phyloP scores from a whole-genome alignment of 345 rosid species.

The Eutrema yunnanense region DNA sequence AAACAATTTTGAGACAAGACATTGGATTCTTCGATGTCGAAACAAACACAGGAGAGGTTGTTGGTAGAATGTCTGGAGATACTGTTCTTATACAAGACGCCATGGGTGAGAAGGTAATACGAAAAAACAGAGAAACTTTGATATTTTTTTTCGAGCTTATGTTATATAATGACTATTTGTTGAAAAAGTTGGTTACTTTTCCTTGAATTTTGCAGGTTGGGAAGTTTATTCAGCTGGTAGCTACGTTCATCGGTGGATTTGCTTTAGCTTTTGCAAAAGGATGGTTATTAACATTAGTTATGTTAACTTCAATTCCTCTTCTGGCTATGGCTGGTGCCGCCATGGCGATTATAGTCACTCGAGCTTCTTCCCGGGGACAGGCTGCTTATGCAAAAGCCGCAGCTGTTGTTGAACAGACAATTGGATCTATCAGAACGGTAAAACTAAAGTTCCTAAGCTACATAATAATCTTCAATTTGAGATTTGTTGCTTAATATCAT shows the following conservation, averaged over 20 bases:
- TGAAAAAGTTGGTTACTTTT: not conserved
- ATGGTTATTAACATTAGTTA: conserved; percentile 69
- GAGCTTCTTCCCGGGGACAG: conserved; percentile 55
- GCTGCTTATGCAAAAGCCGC: conserved; percentile 69
- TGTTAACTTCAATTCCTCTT: conserved; percentile 60
- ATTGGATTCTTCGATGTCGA: conserved; percentile 68
- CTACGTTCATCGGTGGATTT: conserved; percentile 71
- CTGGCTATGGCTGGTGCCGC: conserved; percentile 50
- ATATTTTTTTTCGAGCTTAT: not conserved
- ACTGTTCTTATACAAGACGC: conserved; percentile 86
- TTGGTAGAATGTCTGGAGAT: conserved; percentile 88
- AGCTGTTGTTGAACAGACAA: conserved; percentile 57
- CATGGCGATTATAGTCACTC: conserved; percentile 46
- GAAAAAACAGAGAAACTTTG: not conserved
- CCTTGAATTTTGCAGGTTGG: conserved; percentile 51
- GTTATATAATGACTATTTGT: not conserved
- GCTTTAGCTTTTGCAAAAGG: conserved; percentile 55
- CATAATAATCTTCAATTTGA: not conserved
- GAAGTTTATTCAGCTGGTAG: conserved; percentile 59
- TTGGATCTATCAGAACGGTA: conserved; percentile 81
- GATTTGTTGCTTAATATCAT: not conserved
- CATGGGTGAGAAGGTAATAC: conserved; percentile 76
- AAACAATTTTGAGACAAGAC: conserved; percentile 69
- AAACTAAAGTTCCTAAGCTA: not conserved
- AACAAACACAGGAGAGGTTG: conserved; percentile 79